These are phyloP conservation scores for Saksenaea vasiformis DNA, from an alignment of 371 early-diverging fungal species.

Conservation along the genomic window DNA sequence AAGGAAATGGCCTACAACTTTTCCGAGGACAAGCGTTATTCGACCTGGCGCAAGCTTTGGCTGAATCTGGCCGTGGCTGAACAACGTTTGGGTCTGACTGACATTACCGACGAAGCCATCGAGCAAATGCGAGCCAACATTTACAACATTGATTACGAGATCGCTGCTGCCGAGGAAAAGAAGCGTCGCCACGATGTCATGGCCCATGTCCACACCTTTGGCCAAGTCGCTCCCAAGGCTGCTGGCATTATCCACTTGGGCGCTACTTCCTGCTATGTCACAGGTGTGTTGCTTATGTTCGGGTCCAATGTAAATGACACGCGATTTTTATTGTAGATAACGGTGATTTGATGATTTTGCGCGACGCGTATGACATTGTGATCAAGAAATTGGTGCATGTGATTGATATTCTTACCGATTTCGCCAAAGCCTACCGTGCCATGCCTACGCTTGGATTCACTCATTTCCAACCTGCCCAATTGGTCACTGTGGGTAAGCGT, in stretches of 20 bases:
- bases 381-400: slow-evolving; percentile 85
- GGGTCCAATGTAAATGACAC: neutral
- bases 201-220: slow-evolving; percentile 98
- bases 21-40: slow-evolving; percentile 91
- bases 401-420: slow-evolving; percentile 77
- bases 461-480: slow-evolving; percentile 98
- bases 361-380: slow-evolving; percentile 92
- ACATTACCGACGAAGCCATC: slow-evolving; percentile 78
- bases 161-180: slow-evolving; percentile 93
- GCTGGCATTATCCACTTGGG: slow-evolving; percentile 97
- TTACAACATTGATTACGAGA: slow-evolving; percentile 85
- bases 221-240: slow-evolving; percentile 87
- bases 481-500: slow-evolving; percentile 98
- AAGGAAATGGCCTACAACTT: slow-evolving; percentile 97
- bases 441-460: slow-evolving; percentile 97
- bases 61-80: slow-evolving; percentile 92
- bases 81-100: slow-evolving; percentile 61
- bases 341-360: slow-evolving; percentile 93
- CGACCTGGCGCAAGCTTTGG: slow-evolving; percentile 97
- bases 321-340: slow-evolving; percentile 64
- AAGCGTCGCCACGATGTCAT: slow-evolving; percentile 97
- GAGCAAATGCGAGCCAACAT: slow-evolving; percentile 89
- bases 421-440: slow-evolving; percentile 80
- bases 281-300: slow-evolving; percentile 42
- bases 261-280: slow-evolving; percentile 97